Percentiles rank a stretch among this genome's conserved stretches.
Conservation (phyloP, 129 eudicot species). For the Sambucus nigra region DNA sequence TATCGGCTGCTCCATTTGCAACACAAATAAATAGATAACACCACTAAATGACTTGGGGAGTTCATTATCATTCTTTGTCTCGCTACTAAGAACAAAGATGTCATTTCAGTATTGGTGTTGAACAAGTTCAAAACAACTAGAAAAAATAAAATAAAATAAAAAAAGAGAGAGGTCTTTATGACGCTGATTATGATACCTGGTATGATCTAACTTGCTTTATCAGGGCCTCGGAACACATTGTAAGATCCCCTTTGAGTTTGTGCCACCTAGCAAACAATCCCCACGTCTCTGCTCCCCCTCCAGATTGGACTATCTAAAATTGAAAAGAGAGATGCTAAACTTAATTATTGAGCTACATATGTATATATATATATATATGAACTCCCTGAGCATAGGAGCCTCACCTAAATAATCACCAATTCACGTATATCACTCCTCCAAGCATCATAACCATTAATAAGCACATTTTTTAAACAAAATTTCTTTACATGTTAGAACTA, state of each 20-base stretch:
- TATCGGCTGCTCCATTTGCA: too few species aligned
- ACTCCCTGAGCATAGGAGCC: neutral
- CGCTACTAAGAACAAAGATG: too few species aligned
- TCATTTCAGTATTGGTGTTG: too few species aligned
- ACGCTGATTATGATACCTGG: slow-evolving; percentile 23
- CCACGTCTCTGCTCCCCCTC: slow-evolving; percentile 55
- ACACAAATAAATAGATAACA: too few species aligned
- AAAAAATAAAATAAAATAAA: neutral
- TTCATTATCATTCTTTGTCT: too few species aligned
- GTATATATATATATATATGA: neutral
- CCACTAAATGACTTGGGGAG: too few species aligned
- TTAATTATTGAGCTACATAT: too few species aligned
- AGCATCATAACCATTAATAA: neutral
- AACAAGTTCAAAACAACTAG: neutral
- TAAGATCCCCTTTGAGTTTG: slow-evolving; percentile 63
- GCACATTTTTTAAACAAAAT: too few species aligned
- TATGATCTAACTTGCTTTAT: slow-evolving; percentile 80
- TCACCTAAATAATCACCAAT: neutral
- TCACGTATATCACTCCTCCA: too few species aligned
- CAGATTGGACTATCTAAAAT: slow-evolving; percentile 36
- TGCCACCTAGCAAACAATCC: slow-evolving; percentile 94
- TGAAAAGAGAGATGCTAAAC: neutral
- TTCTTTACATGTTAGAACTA: too few species aligned
- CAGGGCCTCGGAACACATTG: slow-evolving; percentile 82
- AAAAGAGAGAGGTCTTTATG: neutral